phyloP scores from a whole-genome alignment of 768 basidiomycete genomes.

The Postia placenta region DNA sequence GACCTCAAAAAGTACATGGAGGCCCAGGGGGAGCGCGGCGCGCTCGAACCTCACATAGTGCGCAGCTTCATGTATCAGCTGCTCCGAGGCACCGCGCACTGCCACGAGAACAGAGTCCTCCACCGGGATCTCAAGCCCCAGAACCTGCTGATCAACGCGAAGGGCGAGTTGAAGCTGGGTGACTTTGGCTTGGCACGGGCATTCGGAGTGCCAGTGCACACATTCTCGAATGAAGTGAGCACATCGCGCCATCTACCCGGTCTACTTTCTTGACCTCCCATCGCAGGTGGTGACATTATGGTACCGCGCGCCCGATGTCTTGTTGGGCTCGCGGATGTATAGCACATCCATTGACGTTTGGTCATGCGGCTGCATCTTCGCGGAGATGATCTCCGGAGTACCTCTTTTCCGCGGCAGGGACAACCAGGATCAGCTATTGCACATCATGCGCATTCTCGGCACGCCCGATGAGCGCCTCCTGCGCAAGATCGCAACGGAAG shows the following conservation, averaged over 20 bases:
- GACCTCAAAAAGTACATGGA: conserved; percentile 99
- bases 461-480: conserved; percentile 88
- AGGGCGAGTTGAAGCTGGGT: conserved; percentile 94
- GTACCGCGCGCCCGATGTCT: conserved; percentile 98
- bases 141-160: conserved; percentile 94
- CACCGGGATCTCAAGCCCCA: conserved; percentile 98
- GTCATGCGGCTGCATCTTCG: conserved; percentile 99
- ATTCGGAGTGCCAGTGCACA: conserved; percentile 98
- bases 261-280: conserved; percentile 1
- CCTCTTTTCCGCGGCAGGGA: conserved; percentile 96
- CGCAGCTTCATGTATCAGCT: conserved; percentile 98
- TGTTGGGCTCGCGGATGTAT: conserved; percentile 94
- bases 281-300: conserved; percentile 91
- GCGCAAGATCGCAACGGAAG: conserved; percentile 84
- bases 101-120: conserved; percentile 96
- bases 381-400: conserved; percentile 98
- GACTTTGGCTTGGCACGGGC: conserved; percentile 97
- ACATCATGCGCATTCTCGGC: conserved; percentile 96
- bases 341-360: conserved; percentile 98
- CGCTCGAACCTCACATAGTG: conserved; percentile 81
- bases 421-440: conserved; percentile 95
- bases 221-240: conserved; percentile 90
- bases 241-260: conserved; percentile 3
- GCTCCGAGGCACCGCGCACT: conserved; percentile 94
- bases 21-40: conserved; percentile 91